These are phyloP conservation scores for Fusarium clavum DNA, from an alignment of 2,329 filamentous ascomycete genomes.

Conservation along the genomic window DNA sequence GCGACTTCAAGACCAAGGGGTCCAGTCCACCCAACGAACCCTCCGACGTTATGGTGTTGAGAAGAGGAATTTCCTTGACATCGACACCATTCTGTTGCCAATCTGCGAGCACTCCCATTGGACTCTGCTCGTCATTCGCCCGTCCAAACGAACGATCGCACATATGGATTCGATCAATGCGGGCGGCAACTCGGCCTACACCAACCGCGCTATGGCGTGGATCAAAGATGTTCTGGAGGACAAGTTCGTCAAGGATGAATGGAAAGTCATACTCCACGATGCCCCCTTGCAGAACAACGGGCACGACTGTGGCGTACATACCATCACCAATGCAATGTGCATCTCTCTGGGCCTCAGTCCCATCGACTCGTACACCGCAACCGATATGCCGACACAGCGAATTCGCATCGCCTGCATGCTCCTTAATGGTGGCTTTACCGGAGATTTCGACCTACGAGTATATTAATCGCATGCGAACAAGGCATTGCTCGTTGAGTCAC, in stretches of 20 bases:
- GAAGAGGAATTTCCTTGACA: conserved; percentile 70
- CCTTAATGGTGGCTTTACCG: conserved; percentile 73
- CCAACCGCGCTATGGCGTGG: conserved; percentile 63
- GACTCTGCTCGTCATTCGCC: conserved; percentile 77
- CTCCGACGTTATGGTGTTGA: conserved; percentile 68
- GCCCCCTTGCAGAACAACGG: conserved; percentile 72
- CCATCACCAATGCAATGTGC: conserved; percentile 78
- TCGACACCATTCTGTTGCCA: conserved; percentile 76
- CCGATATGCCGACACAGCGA: conserved; percentile 70
- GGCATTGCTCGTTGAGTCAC: not conserved
- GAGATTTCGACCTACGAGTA: conserved; percentile 64
- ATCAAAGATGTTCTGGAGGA: conserved; percentile 66
- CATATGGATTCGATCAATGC: conserved; percentile 75
- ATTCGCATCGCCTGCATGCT: conserved; percentile 73
- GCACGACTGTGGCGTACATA: conserved; percentile 82
- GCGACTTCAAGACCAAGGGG: conserved; percentile 61
- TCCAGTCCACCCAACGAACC: conserved; percentile 63
- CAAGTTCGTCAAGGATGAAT: conserved; percentile 67
- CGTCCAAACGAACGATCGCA: conserved; percentile 68
- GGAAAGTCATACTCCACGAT: conserved; percentile 64
- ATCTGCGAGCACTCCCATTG: conserved; percentile 75
- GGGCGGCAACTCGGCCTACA: conserved; percentile 55
- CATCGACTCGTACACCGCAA: conserved; percentile 59
- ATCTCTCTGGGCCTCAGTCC: conserved; percentile 66
- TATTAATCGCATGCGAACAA: conserved; percentile 45